Evolutionary conservation across 176 grass and related monocot genomes (phyloP).

Genomic region (Calamus simplicifolius): DNA sequence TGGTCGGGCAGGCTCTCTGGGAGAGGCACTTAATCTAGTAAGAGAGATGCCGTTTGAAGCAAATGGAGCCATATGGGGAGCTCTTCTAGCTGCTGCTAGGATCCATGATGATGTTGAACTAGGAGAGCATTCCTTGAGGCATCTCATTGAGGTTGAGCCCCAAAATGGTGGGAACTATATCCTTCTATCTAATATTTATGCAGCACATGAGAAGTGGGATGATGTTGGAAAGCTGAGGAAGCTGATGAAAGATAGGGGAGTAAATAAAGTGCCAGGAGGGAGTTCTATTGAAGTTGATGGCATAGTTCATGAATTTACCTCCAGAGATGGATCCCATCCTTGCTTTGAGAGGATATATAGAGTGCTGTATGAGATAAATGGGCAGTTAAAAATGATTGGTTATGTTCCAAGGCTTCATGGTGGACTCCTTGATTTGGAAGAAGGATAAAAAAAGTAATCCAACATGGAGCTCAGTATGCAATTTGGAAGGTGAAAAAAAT

Average conservation of each 20-base stretch:
- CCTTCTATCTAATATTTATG: slow-evolving; percentile 70
- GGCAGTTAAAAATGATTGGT: slow-evolving; percentile 34
- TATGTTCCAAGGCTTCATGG: slow-evolving; percentile 24
- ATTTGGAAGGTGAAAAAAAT: too few relatives aligned
- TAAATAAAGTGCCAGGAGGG: slow-evolving; percentile 58
- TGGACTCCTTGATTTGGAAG: slow-evolving; percentile 27
- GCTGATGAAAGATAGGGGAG: slow-evolving; percentile 49
- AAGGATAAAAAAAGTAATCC: slow-evolving; percentile 13
- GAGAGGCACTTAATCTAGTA: slow-evolving; percentile 49
- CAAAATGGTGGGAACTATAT: slow-evolving; percentile 71
- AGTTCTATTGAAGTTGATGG: slow-evolving; percentile 75
- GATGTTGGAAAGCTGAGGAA: slow-evolving; percentile 54
- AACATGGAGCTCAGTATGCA: too few relatives aligned
- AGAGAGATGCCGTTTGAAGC: slow-evolving; percentile 60
- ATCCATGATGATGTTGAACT: slow-evolving; percentile 46
- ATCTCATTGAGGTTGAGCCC: slow-evolving; percentile 67
- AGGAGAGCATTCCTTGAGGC: slow-evolving; percentile 57
- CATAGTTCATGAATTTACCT: slow-evolving; percentile 70
- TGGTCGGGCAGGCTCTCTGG: slow-evolving; percentile 47
- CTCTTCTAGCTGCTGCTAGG: slow-evolving; percentile 73
- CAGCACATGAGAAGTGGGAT: slow-evolving; percentile 55
- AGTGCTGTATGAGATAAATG: slow-evolving; percentile 41
- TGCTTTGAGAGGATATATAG: slow-evolving; percentile 46
- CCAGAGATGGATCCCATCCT: slow-evolving; percentile 74
- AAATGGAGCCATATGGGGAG: slow-evolving; percentile 77